Conservation (phyloP, 2,329 filamentous ascomycete genomes). For the Xenosphaeropsis pyriputrescens region DNA sequence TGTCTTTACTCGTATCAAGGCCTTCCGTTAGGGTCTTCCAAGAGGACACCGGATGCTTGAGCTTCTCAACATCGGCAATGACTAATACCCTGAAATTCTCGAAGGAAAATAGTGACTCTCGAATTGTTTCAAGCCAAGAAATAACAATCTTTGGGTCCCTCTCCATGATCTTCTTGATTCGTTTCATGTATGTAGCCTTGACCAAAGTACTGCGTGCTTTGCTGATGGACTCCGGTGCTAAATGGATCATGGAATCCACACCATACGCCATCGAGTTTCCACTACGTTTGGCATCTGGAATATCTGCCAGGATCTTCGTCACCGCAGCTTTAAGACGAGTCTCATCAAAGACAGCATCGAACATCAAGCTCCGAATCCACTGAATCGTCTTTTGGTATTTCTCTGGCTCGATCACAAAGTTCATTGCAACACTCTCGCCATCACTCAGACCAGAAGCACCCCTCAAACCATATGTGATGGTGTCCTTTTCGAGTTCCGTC, state of each 20-base stretch:
- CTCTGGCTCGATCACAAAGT: conserved; percentile 74
- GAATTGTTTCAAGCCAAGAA: conserved; percentile 61
- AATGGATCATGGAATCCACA: conserved; percentile 65
- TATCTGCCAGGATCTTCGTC: conserved; percentile 75
- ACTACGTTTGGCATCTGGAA: conserved; percentile 82
- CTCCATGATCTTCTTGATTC: conserved; percentile 67
- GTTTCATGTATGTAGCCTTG: conserved; percentile 74
- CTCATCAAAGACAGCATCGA: conserved; percentile 76
- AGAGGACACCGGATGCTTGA: conserved; percentile 59
- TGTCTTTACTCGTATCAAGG: conserved; percentile 21
- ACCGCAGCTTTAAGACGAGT: conserved; percentile 47
- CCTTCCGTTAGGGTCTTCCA: conserved; percentile 48
- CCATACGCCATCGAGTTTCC: conserved; percentile 54
- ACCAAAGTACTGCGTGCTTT: conserved; percentile 73
- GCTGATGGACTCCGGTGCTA: conserved; percentile 59
- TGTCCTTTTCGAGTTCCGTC: conserved; percentile 80
- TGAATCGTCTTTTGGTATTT: conserved; percentile 73
- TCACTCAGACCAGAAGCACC: conserved; percentile 57
- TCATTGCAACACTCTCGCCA: conserved; percentile 66
- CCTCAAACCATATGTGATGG: conserved; percentile 67
- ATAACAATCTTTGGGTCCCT: conserved; percentile 65
- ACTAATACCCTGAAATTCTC: conserved; percentile 79
- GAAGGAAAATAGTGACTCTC: conserved; percentile 63
- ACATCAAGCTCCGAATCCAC: conserved; percentile 78
- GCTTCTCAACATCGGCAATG: conserved; percentile 62